Evolutionary conservation across 805 yeast species (phyloP).

Genomic region (Schwanniomyces yamadae): DNA sequence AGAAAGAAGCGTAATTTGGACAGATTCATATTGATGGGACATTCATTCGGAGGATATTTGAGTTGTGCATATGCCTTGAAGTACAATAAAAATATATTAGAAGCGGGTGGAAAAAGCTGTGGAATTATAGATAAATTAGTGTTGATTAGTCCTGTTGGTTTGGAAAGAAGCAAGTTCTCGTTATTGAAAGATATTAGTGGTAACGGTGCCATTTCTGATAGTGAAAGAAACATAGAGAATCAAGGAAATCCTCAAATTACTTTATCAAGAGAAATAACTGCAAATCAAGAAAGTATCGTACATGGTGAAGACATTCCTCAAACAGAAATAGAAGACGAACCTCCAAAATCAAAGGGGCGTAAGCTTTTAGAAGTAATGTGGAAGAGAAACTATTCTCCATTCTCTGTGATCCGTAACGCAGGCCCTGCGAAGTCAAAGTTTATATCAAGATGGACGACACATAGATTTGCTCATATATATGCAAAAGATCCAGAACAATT

Average conservation of each 20-base stretch:
- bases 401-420: constrained; percentile 44
- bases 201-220: constrained; percentile 10
- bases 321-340: constrained; percentile 5
- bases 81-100: constrained; percentile 27
- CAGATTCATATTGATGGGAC: constrained; percentile 40
- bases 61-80: constrained; percentile 43
- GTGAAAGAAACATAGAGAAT: constrained; percentile 15
- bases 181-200: constrained; percentile 20
- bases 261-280: constrained; percentile 16
- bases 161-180: constrained; percentile 35
- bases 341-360: constrained; percentile 13
- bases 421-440: constrained; percentile 61
- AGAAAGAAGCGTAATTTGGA: constrained; percentile 34
- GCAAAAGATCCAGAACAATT: constrained; percentile 29
- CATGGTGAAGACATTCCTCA: constrained; percentile 3
- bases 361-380: constrained; percentile 45
- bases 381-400: constrained; percentile 56
- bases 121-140: constrained; percentile 37
- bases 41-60: constrained; percentile 47
- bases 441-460: constrained; percentile 54
- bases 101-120: constrained; percentile 15
- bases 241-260: constrained; percentile 11
- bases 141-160: constrained; percentile 44
- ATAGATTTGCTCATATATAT: constrained; percentile 43
- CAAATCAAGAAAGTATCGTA: constrained; percentile 28